These are phyloP conservation scores for Gaeumannomyces tritici DNA, from an alignment of 2,329 filamentous ascomycete species.

Conservation along the genomic window DNA sequence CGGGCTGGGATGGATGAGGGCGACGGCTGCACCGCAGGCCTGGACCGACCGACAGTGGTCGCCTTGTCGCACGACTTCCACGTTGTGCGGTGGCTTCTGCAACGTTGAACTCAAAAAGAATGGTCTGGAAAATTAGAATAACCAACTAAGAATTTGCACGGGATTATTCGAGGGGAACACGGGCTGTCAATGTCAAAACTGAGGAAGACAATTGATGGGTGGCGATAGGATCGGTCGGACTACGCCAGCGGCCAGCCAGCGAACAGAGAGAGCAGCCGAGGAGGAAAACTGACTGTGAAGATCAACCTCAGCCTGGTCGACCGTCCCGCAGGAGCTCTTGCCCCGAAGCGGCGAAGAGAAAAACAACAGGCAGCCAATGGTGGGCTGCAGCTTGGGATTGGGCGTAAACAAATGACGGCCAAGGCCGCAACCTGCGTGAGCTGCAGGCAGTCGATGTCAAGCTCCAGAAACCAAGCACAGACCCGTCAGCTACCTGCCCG, in stretches of 20 bases:
- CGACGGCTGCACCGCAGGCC: too few species aligned
- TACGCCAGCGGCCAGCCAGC: not conserved
- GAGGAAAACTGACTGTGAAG: not conserved
- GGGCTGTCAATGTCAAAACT: not conserved
- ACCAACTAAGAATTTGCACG: not conserved
- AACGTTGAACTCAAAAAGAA: not conserved
- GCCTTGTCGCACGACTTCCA: not conserved
- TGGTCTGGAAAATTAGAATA: not conserved
- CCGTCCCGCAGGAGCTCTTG: not conserved
- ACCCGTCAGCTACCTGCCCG: slow-evolving; percentile 1
- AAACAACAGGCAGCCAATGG: slow-evolving; percentile 9
- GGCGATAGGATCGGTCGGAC: not conserved
- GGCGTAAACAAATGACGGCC: slow-evolving; percentile 12
- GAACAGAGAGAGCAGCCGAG: not conserved
- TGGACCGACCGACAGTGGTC: not conserved
- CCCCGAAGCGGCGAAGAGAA: not conserved
- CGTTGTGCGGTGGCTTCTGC: not conserved
- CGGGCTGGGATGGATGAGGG: not conserved
- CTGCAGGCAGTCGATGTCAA: not conserved
- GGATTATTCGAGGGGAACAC: not conserved
- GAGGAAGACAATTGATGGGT: too few species aligned
- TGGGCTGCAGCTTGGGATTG: slow-evolving; percentile 2
- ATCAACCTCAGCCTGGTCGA: not conserved
- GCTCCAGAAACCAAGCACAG: not conserved
- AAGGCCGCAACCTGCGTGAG: slow-evolving; percentile 3